Percentiles rank a stretch among this genome's conserved stretches.
Conservation (phyloP, 2,329 filamentous ascomycete species). For the Chaetomium sp. region DNA sequence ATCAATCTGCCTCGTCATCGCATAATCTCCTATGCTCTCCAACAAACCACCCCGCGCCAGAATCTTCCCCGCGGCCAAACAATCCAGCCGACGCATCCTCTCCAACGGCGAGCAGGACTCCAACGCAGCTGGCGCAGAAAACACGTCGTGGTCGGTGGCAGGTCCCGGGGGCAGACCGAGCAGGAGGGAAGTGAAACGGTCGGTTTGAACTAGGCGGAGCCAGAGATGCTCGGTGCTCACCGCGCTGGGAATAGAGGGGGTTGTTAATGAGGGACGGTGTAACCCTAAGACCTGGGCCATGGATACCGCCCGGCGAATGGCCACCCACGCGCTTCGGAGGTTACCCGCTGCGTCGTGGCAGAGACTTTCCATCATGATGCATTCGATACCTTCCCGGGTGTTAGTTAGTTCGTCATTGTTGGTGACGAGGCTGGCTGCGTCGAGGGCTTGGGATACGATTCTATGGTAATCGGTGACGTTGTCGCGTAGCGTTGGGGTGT, state of each 20-base stretch:
- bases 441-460: not conserved
- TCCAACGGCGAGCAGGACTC: slow-evolving; percentile 26
- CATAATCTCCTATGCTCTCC: slow-evolving; percentile 22
- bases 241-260: too few species aligned
- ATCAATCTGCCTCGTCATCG: slow-evolving; percentile 32
- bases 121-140: slow-evolving; percentile 26
- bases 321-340: slow-evolving; percentile 35
- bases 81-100: slow-evolving; percentile 31
- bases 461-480: too few species aligned
- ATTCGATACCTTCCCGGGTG: slow-evolving; percentile 36
- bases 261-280: slow-evolving; percentile 21
- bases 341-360: slow-evolving; percentile 35
- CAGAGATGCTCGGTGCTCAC: slow-evolving; percentile 22
- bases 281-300: slow-evolving; percentile 38
- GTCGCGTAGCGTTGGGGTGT: too few species aligned
- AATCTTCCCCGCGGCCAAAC: slow-evolving; percentile 31
- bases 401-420: slow-evolving; percentile 4
- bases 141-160: slow-evolving; percentile 27
- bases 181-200: slow-evolving; percentile 32
- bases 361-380: slow-evolving; percentile 35
- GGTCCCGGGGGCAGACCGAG: slow-evolving; percentile 28
- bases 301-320: slow-evolving; percentile 32
- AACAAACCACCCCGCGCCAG: slow-evolving; percentile 30
- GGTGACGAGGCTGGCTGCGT: not conserved
- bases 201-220: slow-evolving; percentile 30